Evolutionary conservation across 495 filamentous ascomycete species (phyloP).

Genomic region (Extremus antarcticus): DNA sequence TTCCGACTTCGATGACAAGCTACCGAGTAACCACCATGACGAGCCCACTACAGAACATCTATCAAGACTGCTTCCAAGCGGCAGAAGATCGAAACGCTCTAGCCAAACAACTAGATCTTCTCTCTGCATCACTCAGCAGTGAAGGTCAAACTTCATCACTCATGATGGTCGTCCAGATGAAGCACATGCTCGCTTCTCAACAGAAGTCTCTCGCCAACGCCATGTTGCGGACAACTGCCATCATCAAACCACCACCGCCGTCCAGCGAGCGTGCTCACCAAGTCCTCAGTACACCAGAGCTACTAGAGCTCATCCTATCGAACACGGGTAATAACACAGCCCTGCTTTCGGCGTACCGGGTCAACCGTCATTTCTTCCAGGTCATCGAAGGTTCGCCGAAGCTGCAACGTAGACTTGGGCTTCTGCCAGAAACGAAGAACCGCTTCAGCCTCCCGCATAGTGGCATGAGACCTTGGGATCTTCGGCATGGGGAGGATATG

Average conservation of each 20-base stretch:
- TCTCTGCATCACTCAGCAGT: neutral
- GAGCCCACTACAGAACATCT: neutral
- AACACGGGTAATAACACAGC: neutral
- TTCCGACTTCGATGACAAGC: too few relatives aligned
- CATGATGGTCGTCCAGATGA: too few relatives aligned
- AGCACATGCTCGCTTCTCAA: too few relatives aligned
- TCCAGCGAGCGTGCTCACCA: too few relatives aligned
- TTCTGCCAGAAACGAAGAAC: neutral
- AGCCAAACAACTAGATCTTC: neutral
- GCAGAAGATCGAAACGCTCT: neutral
- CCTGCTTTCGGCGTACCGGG: neutral
- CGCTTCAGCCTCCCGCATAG: neutral
- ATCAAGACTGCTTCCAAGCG: neutral
- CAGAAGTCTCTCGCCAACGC: too few relatives aligned
- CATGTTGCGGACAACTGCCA: too few relatives aligned
- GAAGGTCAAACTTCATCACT: too few relatives aligned
- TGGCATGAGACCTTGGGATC: neutral
- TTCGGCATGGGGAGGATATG: neutral
- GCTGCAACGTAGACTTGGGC: neutral
- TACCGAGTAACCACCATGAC: neutral
- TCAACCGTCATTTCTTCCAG: neutral
- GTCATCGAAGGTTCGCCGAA: neutral
- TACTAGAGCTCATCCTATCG: neutral
- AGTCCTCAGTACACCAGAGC: neutral
- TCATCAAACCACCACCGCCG: too few relatives aligned